Conservation (phyloP, 345 rosid genomes). For the Diplotaxis tenuifolia region DNA sequence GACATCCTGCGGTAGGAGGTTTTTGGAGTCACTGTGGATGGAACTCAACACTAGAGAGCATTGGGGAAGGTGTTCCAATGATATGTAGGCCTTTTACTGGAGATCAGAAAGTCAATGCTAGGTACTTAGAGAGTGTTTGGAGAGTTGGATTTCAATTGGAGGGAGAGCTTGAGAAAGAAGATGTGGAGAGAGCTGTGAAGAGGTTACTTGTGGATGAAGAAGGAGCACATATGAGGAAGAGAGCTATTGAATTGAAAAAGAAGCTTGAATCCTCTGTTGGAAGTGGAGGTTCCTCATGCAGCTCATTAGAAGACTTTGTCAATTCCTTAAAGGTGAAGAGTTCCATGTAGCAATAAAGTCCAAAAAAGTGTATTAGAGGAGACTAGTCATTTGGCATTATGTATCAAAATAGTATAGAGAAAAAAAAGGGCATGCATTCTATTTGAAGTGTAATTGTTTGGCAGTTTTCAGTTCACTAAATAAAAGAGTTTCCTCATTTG, state of each 20-base stretch:
- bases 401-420: background rate
- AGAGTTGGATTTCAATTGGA: conserved; percentile 42
- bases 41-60: conserved; percentile 50
- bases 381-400: background rate
- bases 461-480: background rate
- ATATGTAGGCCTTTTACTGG: conserved; percentile 45
- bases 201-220: conserved; percentile 37
- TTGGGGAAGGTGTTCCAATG: conserved; percentile 52
- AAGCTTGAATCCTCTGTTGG: conserved; percentile 20
- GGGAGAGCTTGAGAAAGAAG: conserved; percentile 34
- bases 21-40: conserved; percentile 58
- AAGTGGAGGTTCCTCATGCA: conserved; percentile 31
- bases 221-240: conserved; percentile 39
- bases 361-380: background rate
- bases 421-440: background rate
- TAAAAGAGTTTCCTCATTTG: background rate
- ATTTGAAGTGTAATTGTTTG: background rate
- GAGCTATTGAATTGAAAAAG: conserved; percentile 30
- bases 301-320: conserved; percentile 25
- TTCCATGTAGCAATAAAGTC: background rate
- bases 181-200: conserved; percentile 31
- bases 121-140: conserved; percentile 43
- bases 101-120: conserved; percentile 42
- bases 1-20: conserved; percentile 47
- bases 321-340: conserved; percentile 18